Conservation (phyloP, 2,329 filamentous ascomycete genomes). For the Torrubiellomyces zombiae region DNA sequence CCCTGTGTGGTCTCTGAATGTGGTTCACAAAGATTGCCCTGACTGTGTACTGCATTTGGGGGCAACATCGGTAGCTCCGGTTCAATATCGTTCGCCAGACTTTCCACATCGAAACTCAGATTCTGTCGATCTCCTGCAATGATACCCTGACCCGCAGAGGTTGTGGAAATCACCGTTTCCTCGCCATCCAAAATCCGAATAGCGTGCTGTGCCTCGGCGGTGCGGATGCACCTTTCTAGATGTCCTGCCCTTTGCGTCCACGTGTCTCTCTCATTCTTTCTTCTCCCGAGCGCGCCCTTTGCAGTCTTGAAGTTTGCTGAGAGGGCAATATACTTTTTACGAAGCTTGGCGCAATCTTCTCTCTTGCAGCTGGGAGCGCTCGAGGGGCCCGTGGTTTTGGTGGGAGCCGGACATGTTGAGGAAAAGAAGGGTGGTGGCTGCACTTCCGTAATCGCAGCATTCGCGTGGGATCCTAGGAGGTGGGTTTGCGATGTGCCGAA, state of each 20-base stretch:
- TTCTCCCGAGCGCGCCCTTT: conserved; percentile 20
- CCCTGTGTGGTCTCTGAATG: conserved; percentile 14
- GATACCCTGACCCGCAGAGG: neutral
- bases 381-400: no score
- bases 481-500: no score
- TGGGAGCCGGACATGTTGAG: no score
- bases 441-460: no score
- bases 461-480: no score
- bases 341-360: conserved; percentile 17
- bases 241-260: conserved; percentile 29
- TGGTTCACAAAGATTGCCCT: no score
- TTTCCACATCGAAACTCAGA: no score
- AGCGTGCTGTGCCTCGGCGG: conserved; percentile 21
- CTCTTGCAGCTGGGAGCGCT: conserved; percentile 8
- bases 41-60: no score
- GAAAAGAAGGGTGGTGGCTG: no score
- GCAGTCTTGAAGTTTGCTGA: conserved; percentile 23
- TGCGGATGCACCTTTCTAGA: conserved; percentile 25
- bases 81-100: no score
- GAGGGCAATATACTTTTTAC: conserved; percentile 23
- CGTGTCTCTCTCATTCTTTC: conserved; percentile 22
- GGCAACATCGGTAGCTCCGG: neutral
- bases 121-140: no score
- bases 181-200: conserved; percentile 15
- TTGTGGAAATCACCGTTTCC: conserved; percentile 1